Base-by-base conservation (phyloP, 1,284 basidiomycete genomes). In the Apiotrichum sp. region DNA sequence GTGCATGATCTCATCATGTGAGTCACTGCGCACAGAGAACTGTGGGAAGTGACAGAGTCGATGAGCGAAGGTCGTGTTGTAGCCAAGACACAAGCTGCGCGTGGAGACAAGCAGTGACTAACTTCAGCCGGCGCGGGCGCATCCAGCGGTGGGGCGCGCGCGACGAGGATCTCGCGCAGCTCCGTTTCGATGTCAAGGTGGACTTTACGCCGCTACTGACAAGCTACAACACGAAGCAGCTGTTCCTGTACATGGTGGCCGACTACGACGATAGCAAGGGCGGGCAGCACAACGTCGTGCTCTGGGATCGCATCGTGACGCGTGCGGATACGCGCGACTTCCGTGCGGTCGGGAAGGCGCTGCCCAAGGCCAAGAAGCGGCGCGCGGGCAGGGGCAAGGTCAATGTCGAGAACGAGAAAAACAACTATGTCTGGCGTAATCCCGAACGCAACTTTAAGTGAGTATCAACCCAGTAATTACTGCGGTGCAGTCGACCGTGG, bases 171-270 rank as follows among this genome's bases (percentile, higher is more conserved):
- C 56, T 75, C 11, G 75, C 69, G 6, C 65, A 67, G 34, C 53
- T 76, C 11, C 63, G 66, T n/a, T 77, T 78, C 63, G 73, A 75
- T 61, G 35, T 76, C 14, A 65, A 69, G 32, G 67, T 72, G 29
- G 75, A 78, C 60, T 66, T 78, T 8, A 65, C 69, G 10, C 69
- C 71, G 1, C 56, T 78, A 14, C 71, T 78, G 50, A 65, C 71
- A 47, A 66, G 69, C 14, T 78, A 74, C 69, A 78, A 78, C 62
- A 77, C 76, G 34, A 78, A 78, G 60, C 77, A 78, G 58, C 64
- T 78, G 16, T 77, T 75, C 61, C 61, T 77, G n/a, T 72, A 75
- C 58, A 64, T 78, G 5, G 74, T 72, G 1, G 77, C 77, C 1
- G 60, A 64, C 5, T 77, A 74, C 53, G 57, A 60, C 35, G 71